phyloP scores from a whole-genome alignment of 2,329 filamentous ascomycete species.

The Cladophialophora immunda region DNA sequence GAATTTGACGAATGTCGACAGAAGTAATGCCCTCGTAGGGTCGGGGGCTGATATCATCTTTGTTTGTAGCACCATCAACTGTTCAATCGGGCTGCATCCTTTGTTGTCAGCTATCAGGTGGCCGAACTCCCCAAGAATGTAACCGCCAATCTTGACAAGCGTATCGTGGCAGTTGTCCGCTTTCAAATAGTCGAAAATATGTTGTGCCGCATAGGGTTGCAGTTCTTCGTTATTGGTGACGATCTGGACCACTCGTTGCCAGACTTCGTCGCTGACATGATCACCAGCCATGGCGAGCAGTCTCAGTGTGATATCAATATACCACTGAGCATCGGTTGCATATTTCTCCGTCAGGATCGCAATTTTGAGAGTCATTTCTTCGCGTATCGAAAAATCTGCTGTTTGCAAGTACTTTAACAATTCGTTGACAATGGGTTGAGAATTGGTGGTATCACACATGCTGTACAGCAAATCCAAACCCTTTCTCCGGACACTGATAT shows the following conservation, averaged over 20 bases:
- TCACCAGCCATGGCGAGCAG: constrained; percentile 97
- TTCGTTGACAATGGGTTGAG: constrained; percentile 90
- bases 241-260: constrained; percentile 98
- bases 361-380: constrained; percentile 99
- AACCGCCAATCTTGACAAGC: constrained; percentile 95
- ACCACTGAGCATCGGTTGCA: constrained; percentile 98
- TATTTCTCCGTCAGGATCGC: constrained; percentile 98
- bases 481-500: constrained; percentile 96
- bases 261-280: constrained; percentile 98
- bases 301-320: constrained; percentile 94
- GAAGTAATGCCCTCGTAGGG: constrained; percentile 87
- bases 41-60: constrained; percentile 91
- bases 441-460: constrained; percentile 98
- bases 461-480: constrained; percentile 96
- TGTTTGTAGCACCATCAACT: constrained; percentile 88
- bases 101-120: constrained; percentile 93
- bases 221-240: constrained; percentile 99
- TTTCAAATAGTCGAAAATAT: constrained; percentile 91
- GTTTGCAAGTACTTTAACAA: constrained; percentile 93
- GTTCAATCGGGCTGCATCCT: constrained; percentile 94
- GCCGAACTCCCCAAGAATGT: constrained; percentile 95
- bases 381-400: constrained; percentile 95
- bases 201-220: constrained; percentile 94
- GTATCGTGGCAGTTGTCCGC: constrained; percentile 95
- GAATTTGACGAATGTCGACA: constrained; percentile 96